Conservation (phyloP, 176 grass and related monocot genomes). For the Elymus sibiricus region DNA sequence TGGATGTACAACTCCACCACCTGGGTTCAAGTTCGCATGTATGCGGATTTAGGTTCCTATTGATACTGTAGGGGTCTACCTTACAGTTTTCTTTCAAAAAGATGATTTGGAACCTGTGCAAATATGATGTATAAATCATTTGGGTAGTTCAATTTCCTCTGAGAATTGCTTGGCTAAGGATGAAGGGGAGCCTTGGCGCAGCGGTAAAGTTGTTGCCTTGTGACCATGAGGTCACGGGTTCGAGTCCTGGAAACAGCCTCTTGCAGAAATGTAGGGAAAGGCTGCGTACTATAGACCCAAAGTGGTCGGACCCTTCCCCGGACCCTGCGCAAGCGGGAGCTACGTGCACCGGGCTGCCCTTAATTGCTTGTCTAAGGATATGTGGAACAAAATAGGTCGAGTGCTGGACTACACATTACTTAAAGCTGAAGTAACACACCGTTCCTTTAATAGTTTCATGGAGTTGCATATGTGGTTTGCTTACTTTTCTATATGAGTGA, state of each 20-base stretch:
- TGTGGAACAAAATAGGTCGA: background rate
- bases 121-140: background rate
- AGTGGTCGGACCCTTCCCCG: too few species aligned
- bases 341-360: too few species aligned
- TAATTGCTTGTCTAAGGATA: background rate
- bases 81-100: background rate
- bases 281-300: too few species aligned
- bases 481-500: background rate
- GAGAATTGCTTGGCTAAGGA: background rate
- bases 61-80: background rate
- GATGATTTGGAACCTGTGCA: background rate
- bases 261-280: too few species aligned
- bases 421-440: background rate
- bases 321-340: too few species aligned
- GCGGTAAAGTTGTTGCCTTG: too few species aligned
- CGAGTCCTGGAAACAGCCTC: too few species aligned
- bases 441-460: background rate
- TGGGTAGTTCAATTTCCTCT: background rate
- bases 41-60: background rate
- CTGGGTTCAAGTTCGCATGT: background rate
- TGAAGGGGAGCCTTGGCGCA: too few species aligned
- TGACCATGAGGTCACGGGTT: too few species aligned
- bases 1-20: background rate
- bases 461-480: background rate
- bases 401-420: background rate